These are phyloP conservation scores for Cenchrus fungigraminus DNA, from an alignment of 176 grass and related monocot genomes.

Conservation along the genomic window DNA sequence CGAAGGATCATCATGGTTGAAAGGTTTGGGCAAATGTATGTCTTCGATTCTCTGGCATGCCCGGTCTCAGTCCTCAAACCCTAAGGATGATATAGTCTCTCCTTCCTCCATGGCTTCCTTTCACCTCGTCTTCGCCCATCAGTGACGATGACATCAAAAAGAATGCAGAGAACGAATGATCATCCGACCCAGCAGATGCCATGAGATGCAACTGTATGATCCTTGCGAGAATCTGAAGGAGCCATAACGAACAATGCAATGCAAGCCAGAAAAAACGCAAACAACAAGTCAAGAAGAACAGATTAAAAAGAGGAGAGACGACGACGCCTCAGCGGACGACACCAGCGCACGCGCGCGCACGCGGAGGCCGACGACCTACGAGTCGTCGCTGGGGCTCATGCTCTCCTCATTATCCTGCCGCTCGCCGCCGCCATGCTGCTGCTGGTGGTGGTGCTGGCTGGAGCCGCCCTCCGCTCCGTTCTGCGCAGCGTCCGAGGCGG, in stretches of 20 bases:
- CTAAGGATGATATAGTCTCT: background rate
- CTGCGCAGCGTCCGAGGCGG: slow-evolving; percentile 44
- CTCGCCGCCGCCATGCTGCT: slow-evolving; percentile 32
- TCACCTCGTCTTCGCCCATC: slow-evolving; percentile 12
- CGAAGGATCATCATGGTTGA: background rate
- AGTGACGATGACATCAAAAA: background rate
- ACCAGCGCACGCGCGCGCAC: slow-evolving; percentile 17
- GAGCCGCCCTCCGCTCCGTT: slow-evolving; percentile 40
- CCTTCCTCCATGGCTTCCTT: background rate
- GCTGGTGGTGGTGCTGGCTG: slow-evolving; percentile 8
- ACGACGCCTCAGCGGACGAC: slow-evolving; percentile 14
- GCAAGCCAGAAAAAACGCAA: slow-evolving; percentile 15
- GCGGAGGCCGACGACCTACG: slow-evolving; percentile 47
- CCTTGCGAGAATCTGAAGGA: slow-evolving; percentile 26
- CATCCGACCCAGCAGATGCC: background rate
- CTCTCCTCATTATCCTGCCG: slow-evolving; percentile 58
- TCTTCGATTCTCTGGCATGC: background rate
- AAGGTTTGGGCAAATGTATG: background rate
- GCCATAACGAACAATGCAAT: background rate
- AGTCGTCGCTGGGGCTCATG: slow-evolving; percentile 80
- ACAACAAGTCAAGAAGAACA: slow-evolving; percentile 45
- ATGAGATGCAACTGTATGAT: slow-evolving; percentile 28
- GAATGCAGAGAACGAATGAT: background rate
- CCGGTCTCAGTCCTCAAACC: slow-evolving; percentile 14
- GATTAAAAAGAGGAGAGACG: slow-evolving; percentile 25